A percentile compares a stretch with the other conserved stretches of the same genome.
phyloP scores from a whole-genome alignment of 345 rosid species.

The Gossypium herbaceum region DNA sequence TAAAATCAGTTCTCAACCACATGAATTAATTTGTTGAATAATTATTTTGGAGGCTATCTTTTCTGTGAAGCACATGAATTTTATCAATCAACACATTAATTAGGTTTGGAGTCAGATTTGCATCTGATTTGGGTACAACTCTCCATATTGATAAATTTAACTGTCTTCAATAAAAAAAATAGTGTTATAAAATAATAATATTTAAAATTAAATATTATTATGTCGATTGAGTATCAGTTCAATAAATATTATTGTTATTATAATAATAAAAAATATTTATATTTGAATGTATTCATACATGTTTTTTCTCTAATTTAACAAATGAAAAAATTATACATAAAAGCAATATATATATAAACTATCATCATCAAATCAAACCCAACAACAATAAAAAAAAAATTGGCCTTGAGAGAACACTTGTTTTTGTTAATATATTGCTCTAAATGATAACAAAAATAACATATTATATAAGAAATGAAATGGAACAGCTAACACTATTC shows the following conservation, averaged over 20 bases:
- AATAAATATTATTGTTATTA: too few relatives aligned
- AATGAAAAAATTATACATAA: too few relatives aligned
- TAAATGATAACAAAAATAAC: too few relatives aligned
- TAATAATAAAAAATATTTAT: too few relatives aligned
- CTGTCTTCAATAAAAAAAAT: neutral
- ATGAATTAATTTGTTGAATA: too few relatives aligned
- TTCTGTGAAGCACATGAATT: conserved; percentile 6
- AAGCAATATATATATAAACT: neutral
- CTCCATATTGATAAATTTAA: neutral
- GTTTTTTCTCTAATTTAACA: too few relatives aligned
- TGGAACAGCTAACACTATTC: neutral
- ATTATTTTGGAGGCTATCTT: neutral
- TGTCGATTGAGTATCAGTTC: too few relatives aligned
- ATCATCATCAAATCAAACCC: neutral
- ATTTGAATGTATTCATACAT: too few relatives aligned
- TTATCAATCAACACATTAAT: neutral
- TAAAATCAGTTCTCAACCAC: neutral
- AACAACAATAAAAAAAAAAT: neutral
- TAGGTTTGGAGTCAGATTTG: conserved; percentile 15
- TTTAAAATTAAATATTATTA: too few relatives aligned
- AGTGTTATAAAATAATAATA: too few relatives aligned
- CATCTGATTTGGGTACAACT: conserved; percentile 26
- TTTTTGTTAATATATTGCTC: neutral
- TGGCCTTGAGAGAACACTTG: too few relatives aligned
- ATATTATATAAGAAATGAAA: conserved; percentile 2